Percentiles rank a stretch among this genome's conserved stretches.
Conservation (phyloP, 2,329 filamentous ascomycete species). For the Ceratocystiopsis brevicomis region DNA sequence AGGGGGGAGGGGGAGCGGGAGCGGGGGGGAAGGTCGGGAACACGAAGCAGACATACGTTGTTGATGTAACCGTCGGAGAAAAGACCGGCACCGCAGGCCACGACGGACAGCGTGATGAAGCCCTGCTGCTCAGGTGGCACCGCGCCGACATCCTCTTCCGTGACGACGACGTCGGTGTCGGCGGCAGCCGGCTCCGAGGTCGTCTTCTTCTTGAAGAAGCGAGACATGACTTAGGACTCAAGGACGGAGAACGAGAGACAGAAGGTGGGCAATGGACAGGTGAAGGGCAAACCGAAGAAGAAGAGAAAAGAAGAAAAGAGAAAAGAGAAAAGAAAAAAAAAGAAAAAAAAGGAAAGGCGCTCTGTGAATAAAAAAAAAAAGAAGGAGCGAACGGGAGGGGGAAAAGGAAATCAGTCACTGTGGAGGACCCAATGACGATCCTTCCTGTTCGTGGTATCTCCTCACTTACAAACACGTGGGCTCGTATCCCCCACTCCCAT, state of each 20-base stretch:
- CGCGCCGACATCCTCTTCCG: not conserved
- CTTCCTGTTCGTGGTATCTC: not conserved
- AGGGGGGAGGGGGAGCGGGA: too few relatives aligned
- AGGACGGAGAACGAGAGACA: not conserved
- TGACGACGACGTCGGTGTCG: not conserved
- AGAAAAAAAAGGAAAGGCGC: too few relatives aligned
- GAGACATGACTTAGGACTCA: slow-evolving; percentile 2
- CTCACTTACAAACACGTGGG: too few relatives aligned
- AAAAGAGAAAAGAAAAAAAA: not conserved
- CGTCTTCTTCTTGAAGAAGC: slow-evolving; percentile 3
- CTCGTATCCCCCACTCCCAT: too few relatives aligned
- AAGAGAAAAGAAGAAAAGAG: not conserved
- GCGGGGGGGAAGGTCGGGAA: too few relatives aligned
- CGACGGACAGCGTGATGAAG: slow-evolving; percentile 39
- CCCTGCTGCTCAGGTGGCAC: slow-evolving; percentile 1
- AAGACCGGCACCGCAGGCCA: slow-evolving; percentile 75
- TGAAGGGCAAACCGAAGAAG: not conserved
- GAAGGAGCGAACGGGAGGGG: not conserved
- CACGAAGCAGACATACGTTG: slow-evolving; percentile 32
- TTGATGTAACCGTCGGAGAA: slow-evolving; percentile 90
- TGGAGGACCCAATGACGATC: too few relatives aligned
- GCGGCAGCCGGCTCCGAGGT: not conserved
- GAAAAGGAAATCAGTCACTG: not conserved
- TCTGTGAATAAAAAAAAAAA: too few relatives aligned
- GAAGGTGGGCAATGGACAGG: too few relatives aligned